Evolutionary conservation across 106 monocot genomes (phyloP), one percentile per base, ranked within the genome.

Genomic region (Dendrobium officinale): DNA sequence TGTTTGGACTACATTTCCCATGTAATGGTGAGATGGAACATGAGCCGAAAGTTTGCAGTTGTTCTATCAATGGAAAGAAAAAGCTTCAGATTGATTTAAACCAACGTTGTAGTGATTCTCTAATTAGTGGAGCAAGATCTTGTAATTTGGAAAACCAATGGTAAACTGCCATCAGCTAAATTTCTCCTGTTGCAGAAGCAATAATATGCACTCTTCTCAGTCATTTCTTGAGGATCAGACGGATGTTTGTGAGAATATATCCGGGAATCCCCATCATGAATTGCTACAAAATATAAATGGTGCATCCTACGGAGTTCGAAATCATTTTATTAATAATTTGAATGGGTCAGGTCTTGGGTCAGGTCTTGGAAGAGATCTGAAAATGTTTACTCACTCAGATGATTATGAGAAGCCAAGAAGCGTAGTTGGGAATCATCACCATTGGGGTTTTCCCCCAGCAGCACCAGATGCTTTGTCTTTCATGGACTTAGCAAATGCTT

Each of bases 71-170:
- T 80, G 59, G 40, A 41, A 73, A 80, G 45, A 42, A 67, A 48
- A 75, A 75, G 40, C 73, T 82, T 67, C 42, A 80, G 19, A 73
- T 79, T 51, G 78, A 45, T 79, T n/a, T 81, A 24, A 83, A 86
- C 55, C 56, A 44, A 83, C 74, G 68, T 45, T 51, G 41, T 76
- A 79, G 76, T 75, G 80, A 79, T 79, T 72, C 82, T 68, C 75
- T 72, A 79, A 61, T 58, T 45, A 55, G 15, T 77, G 72, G 67
- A 8, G 55, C 40, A 22, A 44, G 75, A 44, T 45, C 16, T 81
- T 78, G 82, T 78, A 59, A 82, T 47, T 51, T 54, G 45, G 75
- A n/a, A 79, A 15, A 33, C 40, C 59, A 67, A 42, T 26, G 68
- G 18, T 31, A n/a, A 80, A 56, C 48, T 43, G 31, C 79, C 73